Percentiles rank a stretch among this genome's conserved stretches.
Conservation (phyloP, 192 early-diverging fungal genomes). For the Coemansia umbellata region DNA sequence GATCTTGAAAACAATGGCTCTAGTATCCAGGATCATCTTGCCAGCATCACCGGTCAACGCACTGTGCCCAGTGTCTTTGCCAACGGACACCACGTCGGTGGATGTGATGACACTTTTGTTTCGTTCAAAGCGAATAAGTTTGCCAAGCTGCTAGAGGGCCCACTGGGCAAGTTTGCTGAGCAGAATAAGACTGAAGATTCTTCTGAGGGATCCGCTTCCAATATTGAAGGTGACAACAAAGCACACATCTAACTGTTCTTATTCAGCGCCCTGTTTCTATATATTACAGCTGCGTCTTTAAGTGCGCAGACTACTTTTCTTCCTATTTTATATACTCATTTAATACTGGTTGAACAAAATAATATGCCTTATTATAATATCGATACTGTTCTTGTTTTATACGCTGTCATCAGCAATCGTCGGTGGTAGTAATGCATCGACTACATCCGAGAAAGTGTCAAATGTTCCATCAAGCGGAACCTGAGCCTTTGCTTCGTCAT, state of each 20-base stretch:
- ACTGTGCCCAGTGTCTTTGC: slow-evolving; percentile 77
- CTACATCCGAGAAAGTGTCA: slow-evolving; percentile 63
- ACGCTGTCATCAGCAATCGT: no score
- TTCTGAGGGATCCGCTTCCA: background rate
- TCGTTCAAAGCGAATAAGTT: slow-evolving; percentile 51
- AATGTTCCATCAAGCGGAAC: slow-evolving; percentile 53
- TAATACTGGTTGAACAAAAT: no score
- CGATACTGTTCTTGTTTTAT: no score
- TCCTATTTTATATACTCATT: no score
- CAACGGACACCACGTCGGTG: slow-evolving; percentile 62
- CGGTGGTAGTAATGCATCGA: slow-evolving; percentile 67
- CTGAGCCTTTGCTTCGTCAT: slow-evolving; percentile 61
- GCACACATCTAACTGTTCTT: slow-evolving; percentile 16
- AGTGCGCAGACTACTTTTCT: no score
- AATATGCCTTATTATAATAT: no score
- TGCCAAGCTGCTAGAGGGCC: slow-evolving; percentile 43
- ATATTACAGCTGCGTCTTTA: no score
- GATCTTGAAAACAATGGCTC: slow-evolving; percentile 55
- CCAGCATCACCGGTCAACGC: slow-evolving; percentile 57
- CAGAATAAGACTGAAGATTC: slow-evolving; percentile 2
- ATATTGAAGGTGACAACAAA: background rate
- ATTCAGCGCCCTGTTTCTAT: no score
- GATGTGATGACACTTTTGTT: slow-evolving; percentile 54
- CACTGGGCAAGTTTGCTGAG: slow-evolving; percentile 5
- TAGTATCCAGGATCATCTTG: slow-evolving; percentile 61